Evolutionary conservation across 2,329 filamentous ascomycete genomes (phyloP).

Genomic region (Cytospora schulzeri): DNA sequence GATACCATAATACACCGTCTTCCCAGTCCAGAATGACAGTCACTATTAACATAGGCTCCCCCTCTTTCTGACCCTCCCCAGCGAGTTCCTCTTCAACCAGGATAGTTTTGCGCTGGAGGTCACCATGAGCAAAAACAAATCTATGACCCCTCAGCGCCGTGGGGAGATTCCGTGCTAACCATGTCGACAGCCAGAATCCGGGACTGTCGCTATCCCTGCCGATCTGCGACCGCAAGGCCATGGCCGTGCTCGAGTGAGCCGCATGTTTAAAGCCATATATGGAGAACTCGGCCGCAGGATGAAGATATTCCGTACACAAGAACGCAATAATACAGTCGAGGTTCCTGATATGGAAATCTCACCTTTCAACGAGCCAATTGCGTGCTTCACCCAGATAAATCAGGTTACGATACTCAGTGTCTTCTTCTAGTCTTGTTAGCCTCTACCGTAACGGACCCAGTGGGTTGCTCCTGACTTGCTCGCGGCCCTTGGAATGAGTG

Average conservation of each 20-base stretch:
- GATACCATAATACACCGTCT: conserved; percentile 19
- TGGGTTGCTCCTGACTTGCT: no score
- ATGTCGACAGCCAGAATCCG: neutral
- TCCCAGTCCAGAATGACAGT: conserved; percentile 23
- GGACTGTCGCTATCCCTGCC: conserved; percentile 9
- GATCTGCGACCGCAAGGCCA: conserved; percentile 5
- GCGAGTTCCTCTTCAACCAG: neutral
- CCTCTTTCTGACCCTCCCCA: neutral
- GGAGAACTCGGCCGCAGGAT: no score
- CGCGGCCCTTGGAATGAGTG: no score
- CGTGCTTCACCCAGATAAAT: no score
- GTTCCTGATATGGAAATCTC: no score
- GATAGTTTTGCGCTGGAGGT: neutral
- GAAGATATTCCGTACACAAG: no score
- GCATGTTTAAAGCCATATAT: no score
- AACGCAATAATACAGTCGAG: no score
- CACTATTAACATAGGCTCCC: neutral
- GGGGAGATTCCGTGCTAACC: neutral
- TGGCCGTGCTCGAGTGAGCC: conserved; percentile 6
- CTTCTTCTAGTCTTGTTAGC: no score
- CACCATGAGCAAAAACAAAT: neutral
- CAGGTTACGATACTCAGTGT: no score
- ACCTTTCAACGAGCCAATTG: no score
- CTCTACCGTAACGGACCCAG: no score
- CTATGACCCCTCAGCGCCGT: neutral